These are phyloP conservation scores for Xylariaceae sp. DNA, from an alignment of 2,329 filamentous ascomycete genomes.

Conservation along the genomic window DNA sequence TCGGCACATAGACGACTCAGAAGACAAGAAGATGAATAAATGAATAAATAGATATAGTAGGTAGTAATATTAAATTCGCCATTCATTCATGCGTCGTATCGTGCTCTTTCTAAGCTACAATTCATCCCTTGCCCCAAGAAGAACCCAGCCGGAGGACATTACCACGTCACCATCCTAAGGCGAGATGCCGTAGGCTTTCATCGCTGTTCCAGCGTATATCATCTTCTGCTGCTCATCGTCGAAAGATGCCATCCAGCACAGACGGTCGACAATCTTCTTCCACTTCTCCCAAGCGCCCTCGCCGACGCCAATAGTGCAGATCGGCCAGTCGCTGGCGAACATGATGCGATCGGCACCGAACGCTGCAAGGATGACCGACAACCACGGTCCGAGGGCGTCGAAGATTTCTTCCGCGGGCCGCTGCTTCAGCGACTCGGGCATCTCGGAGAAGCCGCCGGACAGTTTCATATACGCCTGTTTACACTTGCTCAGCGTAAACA, in stretches of 20 bases:
- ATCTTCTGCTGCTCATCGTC: constrained; percentile 55
- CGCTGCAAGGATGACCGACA: constrained; percentile 62
- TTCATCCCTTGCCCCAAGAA: neutral
- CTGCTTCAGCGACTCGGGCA: constrained; percentile 52
- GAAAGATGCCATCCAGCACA: constrained; percentile 60
- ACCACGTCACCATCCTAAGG: neutral
- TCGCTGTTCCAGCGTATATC: constrained; percentile 69
- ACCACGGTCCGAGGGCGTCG: constrained; percentile 62
- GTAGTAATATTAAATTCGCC: too few relatives aligned
- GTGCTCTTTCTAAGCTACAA: neutral
- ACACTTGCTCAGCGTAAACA: constrained; percentile 62
- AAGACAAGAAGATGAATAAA: neutral
- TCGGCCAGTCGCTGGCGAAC: constrained; percentile 92
- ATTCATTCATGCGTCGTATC: neutral
- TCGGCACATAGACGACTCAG: neutral
- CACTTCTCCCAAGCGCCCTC: constrained; percentile 68
- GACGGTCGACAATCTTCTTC: constrained; percentile 62
- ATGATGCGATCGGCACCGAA: constrained; percentile 72
- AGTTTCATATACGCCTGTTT: constrained; percentile 79
- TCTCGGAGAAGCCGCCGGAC: constrained; percentile 79
- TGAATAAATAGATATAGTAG: neutral
- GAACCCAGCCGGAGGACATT: too few relatives aligned
- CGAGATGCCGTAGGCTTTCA: constrained; percentile 60
- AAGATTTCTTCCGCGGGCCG: constrained; percentile 54
- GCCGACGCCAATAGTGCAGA: constrained; percentile 64